Evolutionary conservation across 192 early-diverging fungal genomes (phyloP).

Genomic region (Coemansia javaensis): DNA sequence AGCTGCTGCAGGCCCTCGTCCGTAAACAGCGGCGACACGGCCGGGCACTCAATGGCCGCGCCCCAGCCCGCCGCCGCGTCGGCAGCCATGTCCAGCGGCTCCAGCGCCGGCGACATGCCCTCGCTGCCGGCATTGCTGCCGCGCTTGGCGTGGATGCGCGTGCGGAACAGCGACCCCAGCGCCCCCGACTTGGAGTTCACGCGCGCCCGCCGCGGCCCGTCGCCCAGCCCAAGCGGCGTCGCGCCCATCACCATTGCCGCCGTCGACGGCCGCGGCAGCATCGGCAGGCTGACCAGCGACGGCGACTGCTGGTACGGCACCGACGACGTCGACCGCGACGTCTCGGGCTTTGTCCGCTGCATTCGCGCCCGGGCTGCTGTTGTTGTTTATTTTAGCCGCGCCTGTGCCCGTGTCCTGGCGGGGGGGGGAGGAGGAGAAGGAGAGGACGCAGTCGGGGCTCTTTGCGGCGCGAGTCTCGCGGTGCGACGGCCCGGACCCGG

Average conservation of each 20-base stretch:
- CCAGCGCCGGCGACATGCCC: constrained; percentile 25
- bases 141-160: constrained; percentile 28
- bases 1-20: constrained; percentile 48
- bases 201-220: constrained; percentile 25
- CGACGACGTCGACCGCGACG: constrained; percentile 36
- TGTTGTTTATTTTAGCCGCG: constrained; percentile 1
- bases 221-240: constrained; percentile 22
- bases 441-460: too few relatives aligned
- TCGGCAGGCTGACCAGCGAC: constrained; percentile 44
- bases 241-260: constrained; percentile 24
- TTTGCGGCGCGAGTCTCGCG: too few relatives aligned
- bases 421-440: too few relatives aligned
- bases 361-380: constrained; percentile 5
- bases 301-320: constrained; percentile 45
- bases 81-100: constrained; percentile 13
- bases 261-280: constrained; percentile 44
- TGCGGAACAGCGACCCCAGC: constrained; percentile 41
- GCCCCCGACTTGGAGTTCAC: constrained; percentile 38
- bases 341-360: constrained; percentile 41
- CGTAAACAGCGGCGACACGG: constrained; percentile 38
- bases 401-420: too few relatives aligned
- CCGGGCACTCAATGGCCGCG: constrained; percentile 33
- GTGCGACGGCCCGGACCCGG: too few relatives aligned
- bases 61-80: constrained; percentile 16
- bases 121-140: constrained; percentile 33